Conservation (phyloP, 2,329 filamentous ascomycete species). For the Orbilia javanica region DNA sequence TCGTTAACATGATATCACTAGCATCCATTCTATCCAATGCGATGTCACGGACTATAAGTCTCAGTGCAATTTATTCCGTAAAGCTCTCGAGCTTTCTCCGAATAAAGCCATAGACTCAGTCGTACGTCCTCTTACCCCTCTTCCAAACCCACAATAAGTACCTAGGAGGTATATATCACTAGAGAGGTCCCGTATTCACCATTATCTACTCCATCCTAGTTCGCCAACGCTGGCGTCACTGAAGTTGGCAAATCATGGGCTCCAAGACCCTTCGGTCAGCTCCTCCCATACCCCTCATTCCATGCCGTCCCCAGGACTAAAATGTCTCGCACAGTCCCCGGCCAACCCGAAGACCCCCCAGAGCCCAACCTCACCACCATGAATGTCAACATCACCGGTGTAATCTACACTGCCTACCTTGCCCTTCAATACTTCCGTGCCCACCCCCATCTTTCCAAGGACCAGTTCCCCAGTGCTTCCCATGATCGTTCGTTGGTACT, state of each 20-base stretch:
- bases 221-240: conserved; percentile 75
- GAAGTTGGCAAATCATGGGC: conserved; percentile 64
- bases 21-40: conserved; percentile 72
- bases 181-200: conserved; percentile 1
- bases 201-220: conserved; percentile 8
- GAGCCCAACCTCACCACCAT: conserved; percentile 70
- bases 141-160: background rate
- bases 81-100: conserved; percentile 70
- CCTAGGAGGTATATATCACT: background rate
- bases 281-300: conserved; percentile 30
- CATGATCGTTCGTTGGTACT: conserved; percentile 74
- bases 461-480: conserved; percentile 63
- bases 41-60: conserved; percentile 76
- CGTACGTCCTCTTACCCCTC: conserved; percentile 12
- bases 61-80: conserved; percentile 74
- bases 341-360: conserved; percentile 66
- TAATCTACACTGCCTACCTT: conserved; percentile 75
- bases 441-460: conserved; percentile 63
- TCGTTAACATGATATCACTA: background rate
- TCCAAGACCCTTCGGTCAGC: conserved; percentile 65
- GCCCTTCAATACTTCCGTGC: conserved; percentile 72
- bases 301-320: conserved; percentile 31
- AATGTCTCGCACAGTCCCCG: conserved; percentile 35
- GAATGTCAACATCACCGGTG: conserved; percentile 75
- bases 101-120: conserved; percentile 59